Evolutionary conservation across 768 basidiomycete species (phyloP), one percentile per base, ranked within the genome.

Genomic region (Russula virescens): DNA sequence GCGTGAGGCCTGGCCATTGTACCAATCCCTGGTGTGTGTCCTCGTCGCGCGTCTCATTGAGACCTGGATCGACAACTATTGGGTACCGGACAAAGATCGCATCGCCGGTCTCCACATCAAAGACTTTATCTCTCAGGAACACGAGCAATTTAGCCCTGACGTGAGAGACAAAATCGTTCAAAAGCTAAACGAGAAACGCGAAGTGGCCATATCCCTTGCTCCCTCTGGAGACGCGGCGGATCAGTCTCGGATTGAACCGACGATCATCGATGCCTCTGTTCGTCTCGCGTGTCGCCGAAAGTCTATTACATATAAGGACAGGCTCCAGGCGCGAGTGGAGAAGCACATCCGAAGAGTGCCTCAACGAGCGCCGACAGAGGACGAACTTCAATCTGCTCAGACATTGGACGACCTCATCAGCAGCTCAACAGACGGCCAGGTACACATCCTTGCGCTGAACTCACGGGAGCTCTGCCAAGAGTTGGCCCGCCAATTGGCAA

Each of bases 91-190:
- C 23, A 54, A 23, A 42, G 63, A 64, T 25, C 26, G 53, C 25
- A 50, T 64, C 2, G 63, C 63, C 2, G 63, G 63, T 25, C 53
- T 64, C 43, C 48, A 64, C 48, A 35, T 64, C 46, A 64, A 60
- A n/a, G 63, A 55, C 1, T 60, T 64, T 9, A 7, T 55, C 53
- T 48, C 48, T 0, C 48, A 40, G 2, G n/a, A 8, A 14, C 46
- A 55, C 14, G 40, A 38, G 38, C 34, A 38, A 11, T 49, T 26
- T 28, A 45, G 40, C 16, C 51, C 42, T 2, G 25, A 55, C 3
- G 53, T 49, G 25, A 64, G 46, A 40, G 58, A 47, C 14, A 47
- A 60, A 42, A 34, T 60, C 16, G 14, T 60, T 18, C 58, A 52
- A 23, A 55, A 45, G 47, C 31, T 64, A 31, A 34, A 45, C 19